Conservation (phyloP, 2,329 filamentous ascomycete genomes). For the Mollisia scopiformis region DNA sequence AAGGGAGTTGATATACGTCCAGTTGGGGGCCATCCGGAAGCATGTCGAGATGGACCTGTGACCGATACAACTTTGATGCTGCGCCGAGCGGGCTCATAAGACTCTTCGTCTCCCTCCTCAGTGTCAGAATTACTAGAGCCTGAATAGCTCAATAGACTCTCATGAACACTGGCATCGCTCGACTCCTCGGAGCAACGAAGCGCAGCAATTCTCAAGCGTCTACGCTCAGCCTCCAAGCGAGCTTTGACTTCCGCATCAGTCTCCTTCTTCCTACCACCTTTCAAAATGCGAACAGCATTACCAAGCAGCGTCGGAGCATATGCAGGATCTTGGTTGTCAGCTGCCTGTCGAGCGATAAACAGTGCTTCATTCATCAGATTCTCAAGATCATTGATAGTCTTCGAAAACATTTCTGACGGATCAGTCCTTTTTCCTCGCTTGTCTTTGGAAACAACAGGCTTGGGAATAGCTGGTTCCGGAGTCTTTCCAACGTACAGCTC, state of each 20-base stretch:
- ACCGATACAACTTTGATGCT: conserved; percentile 1
- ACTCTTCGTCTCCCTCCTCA: conserved; percentile 18
- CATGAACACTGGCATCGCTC: conserved; percentile 29
- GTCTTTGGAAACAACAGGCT: background rate
- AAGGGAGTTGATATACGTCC: conserved; percentile 22
- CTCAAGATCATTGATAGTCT: conserved; percentile 40
- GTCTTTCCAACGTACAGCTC: conserved; percentile 22
- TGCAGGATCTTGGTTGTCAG: conserved; percentile 29
- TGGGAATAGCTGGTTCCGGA: conserved; percentile 6
- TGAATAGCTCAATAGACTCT: conserved; percentile 31
- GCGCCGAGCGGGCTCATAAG: background rate
- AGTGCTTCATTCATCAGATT: conserved; percentile 40
- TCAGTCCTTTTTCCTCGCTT: conserved; percentile 16
- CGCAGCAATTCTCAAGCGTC: background rate
- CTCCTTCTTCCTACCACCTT: conserved; percentile 21
- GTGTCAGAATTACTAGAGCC: conserved; percentile 22
- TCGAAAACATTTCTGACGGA: conserved; percentile 35
- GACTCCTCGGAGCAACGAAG: conserved; percentile 17
- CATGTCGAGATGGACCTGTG: conserved; percentile 1
- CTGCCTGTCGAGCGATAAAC: conserved; percentile 38
- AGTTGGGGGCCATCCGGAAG: conserved; percentile 19
- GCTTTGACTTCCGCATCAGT: background rate
- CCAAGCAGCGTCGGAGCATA: conserved; percentile 26
- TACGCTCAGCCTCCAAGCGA: background rate
- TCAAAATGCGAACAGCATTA: conserved; percentile 28